Base-by-base conservation (phyloP, 345 rosid genomes). In the Clausena lansium region DNA sequence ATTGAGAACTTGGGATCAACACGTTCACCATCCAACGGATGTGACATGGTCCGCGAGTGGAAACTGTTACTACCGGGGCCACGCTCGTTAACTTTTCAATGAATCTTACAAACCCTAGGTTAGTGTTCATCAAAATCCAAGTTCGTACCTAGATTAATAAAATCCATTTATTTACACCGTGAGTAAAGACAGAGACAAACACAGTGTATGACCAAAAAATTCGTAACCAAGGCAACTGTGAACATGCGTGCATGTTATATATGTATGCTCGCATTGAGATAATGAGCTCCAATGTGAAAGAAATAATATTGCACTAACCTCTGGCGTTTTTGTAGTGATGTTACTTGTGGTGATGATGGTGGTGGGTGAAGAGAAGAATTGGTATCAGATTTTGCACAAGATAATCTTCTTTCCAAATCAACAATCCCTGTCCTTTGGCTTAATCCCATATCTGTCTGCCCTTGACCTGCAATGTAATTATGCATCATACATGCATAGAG, bases 391-490 rank as follows among this genome's bases (percentile, higher is more conserved):
- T 74, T 78, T 71, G 70, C 82, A 36, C 77, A 70, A 57, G 81
- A 81, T 32, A 77, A 47, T 75, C 81, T 71, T 75, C 79, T 85
- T 60, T 76, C 75, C 57, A 65, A 52, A 80, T 79, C 88, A 72
- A 59, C 75, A 4, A 80, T 60, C 35, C 63, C 79, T 71, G 74
- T 65, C 62, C 81, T 76, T 70, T 82, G 81, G 76, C 77, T 83
- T 78, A 85, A 81, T 77, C 80, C 80, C 81, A 73, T 71, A 68
- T 81, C 81, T 80, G 80, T 74, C 84, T 70, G 85, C 64, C 76
- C 89, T 70, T 70, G 84, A 82, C 89, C 93, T 89, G 90, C 75
- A 83, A 82, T 50, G 66, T 58, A 52, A 52, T 52, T 45, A 52
- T 52, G 20, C 57, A 17, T 65, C 70, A 78, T 67, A 45, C 64